A percentile compares a stretch with the other conserved stretches of the same genome.
phyloP scores from a whole-genome alignment of 108 stramenopile genomes.

The Cyclotella atomus region DNA sequence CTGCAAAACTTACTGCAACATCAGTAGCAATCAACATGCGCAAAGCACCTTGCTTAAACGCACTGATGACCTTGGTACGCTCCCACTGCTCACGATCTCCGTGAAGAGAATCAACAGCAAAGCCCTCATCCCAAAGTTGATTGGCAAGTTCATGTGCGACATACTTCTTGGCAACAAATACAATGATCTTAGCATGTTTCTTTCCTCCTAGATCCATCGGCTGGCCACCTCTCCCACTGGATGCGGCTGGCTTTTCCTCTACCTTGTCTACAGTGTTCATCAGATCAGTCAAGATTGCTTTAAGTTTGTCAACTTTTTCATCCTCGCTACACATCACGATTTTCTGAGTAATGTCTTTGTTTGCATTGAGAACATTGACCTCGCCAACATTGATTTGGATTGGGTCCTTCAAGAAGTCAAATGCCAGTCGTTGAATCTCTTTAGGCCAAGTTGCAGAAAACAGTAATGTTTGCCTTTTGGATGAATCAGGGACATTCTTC shows the following conservation, averaged over 20 bases:
- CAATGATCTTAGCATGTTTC: conserved; percentile 85
- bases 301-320: conserved; percentile 93
- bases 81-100: conserved; percentile 97
- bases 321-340: conserved; percentile 88
- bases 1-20: conserved; percentile 47
- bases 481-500: conserved; percentile 71
- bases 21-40: conserved; percentile 98
- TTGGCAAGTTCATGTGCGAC: conserved; percentile 88
- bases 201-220: conserved; percentile 69
- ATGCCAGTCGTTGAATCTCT: conserved; percentile 96
- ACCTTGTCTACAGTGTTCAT: conserved; percentile 58
- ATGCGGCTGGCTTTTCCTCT: conserved; percentile 28
- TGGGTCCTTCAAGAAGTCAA: conserved; percentile 95
- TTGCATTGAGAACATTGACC: conserved; percentile 88
- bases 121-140: conserved; percentile 89
- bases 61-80: conserved; percentile 93
- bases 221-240: background rate
- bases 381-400: conserved; percentile 96
- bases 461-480: conserved; percentile 91
- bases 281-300: conserved; percentile 89
- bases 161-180: conserved; percentile 90
- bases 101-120: conserved; percentile 95
- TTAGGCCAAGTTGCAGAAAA: conserved; percentile 99
- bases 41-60: conserved; percentile 89
- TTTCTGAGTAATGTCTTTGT: conserved; percentile 94